phyloP scores from a whole-genome alignment of 805 yeast genomes.

The Saturnispora gosingensis region DNA sequence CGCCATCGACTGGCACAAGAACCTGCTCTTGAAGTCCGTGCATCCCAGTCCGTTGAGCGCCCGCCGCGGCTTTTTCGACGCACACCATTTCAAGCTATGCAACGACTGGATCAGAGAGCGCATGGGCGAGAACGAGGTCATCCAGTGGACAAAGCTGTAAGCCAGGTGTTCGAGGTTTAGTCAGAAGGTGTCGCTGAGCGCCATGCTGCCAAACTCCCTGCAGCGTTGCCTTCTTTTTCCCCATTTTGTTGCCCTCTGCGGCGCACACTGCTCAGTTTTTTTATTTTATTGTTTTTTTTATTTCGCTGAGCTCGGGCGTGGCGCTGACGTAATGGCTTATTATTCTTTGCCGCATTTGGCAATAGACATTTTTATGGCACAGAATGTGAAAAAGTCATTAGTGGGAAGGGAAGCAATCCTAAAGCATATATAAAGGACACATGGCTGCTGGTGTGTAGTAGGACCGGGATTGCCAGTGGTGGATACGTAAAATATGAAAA shows the following conservation, averaged over 20 bases:
- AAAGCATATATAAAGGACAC: not conserved
- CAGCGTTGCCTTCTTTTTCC: no score
- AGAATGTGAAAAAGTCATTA: not conserved
- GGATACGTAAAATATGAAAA: not conserved
- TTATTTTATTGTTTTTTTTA: no score
- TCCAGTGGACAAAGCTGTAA: constrained; percentile 20
- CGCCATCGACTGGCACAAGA: constrained; percentile 24
- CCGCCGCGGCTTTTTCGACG: constrained; percentile 72
- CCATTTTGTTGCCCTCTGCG: no score
- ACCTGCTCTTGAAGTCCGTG: constrained; percentile 57
- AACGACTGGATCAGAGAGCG: constrained; percentile 63
- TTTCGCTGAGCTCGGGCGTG: not conserved
- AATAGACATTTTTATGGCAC: not conserved
- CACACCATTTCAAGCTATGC: constrained; percentile 62
- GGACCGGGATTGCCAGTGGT: no score
- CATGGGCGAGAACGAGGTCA: constrained; percentile 23
- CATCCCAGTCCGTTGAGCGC: constrained; percentile 97
- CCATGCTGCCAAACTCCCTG: no score
- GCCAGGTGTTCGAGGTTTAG: no score
- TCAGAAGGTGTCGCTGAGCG: no score
- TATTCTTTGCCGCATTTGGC: not conserved
- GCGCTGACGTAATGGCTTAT: not conserved
- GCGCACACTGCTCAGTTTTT: no score
- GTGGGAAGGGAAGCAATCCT: not conserved
- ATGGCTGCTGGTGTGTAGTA: no score